A percentile compares a stretch with the other conserved stretches of the same genome.
phyloP scores from a whole-genome alignment of 2,329 filamentous ascomycete genomes.

The Pseudogymnoascus sp. region DNA sequence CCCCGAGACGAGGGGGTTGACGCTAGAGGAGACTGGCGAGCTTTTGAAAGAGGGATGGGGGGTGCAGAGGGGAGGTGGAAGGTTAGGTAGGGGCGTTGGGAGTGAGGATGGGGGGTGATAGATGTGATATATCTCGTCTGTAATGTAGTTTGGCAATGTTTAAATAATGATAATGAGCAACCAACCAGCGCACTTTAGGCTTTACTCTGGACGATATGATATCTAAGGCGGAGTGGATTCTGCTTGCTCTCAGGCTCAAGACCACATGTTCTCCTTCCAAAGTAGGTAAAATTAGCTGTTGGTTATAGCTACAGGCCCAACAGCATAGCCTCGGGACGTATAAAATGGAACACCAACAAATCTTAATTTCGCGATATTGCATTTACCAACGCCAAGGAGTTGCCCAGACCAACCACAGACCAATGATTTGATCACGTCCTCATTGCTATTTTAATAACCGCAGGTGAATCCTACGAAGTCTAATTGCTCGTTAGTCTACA shows the following conservation, averaged over 20 bases:
- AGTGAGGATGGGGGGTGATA: not conserved
- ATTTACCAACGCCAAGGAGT: not conserved
- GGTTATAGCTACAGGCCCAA: not conserved
- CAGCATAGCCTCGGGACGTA: no score
- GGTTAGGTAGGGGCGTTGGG: not conserved
- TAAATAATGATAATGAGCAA: not conserved
- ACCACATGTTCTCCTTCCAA: not conserved
- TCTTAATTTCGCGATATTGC: not conserved
- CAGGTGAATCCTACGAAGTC: not conserved
- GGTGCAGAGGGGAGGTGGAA: slow-evolving; percentile 31
- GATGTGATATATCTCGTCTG: not conserved
- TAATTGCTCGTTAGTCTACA: not conserved
- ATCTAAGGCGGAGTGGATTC: no score
- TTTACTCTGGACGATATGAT: no score
- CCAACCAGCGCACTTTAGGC: no score
- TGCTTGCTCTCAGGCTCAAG: not conserved
- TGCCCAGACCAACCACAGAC: not conserved
- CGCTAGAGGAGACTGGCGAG: slow-evolving; percentile 69
- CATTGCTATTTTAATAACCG: no score
- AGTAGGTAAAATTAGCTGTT: not conserved
- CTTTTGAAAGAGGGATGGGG: slow-evolving; percentile 70
- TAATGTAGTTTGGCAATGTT: not conserved
- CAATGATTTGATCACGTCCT: not conserved
- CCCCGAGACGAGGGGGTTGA: slow-evolving; percentile 77
- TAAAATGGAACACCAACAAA: no score